Conservation (phyloP, 345 rosid species). For the Noccaea caerulescens region DNA sequence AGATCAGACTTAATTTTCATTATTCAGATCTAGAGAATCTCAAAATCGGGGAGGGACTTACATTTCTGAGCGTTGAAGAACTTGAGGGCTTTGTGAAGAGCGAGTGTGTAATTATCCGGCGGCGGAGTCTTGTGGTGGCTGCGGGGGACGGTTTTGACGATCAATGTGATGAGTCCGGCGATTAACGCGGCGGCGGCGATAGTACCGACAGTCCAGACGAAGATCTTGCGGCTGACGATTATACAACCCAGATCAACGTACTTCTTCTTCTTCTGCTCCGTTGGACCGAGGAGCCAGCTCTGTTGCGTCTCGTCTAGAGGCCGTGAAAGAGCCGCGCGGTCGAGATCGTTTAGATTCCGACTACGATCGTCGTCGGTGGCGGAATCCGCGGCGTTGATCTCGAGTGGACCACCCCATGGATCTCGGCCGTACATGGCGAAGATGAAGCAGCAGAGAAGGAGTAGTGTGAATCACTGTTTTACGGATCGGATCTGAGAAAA, state of each 20-base stretch:
- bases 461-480: background rate
- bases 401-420: constrained; percentile 98
- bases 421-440: constrained; percentile 86
- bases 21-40: background rate
- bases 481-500: constrained; percentile 28
- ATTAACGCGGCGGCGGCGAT: constrained; percentile 58
- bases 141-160: constrained; percentile 86
- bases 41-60: constrained; percentile 31
- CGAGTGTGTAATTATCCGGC: constrained; percentile 87
- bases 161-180: constrained; percentile 74
- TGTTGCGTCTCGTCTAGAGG: constrained; percentile 97
- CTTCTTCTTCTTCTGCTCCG: constrained; percentile 95
- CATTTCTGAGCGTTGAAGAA: constrained; percentile 98
- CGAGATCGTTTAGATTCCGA: constrained; percentile 81
- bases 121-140: constrained; percentile 59
- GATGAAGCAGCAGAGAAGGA: background rate
- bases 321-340: constrained; percentile 79
- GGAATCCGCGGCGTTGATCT: constrained; percentile 89
- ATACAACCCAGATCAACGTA: constrained; percentile 95
- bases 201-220: constrained; percentile 86
- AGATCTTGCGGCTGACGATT: constrained; percentile 96
- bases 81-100: constrained; percentile 94
- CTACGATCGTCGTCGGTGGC: constrained; percentile 97
- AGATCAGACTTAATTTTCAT: background rate
- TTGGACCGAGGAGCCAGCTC: constrained; percentile 95